These are phyloP conservation scores for Penicillium pancosmium DNA, from an alignment of 495 filamentous ascomycete species.

Conservation along the genomic window DNA sequence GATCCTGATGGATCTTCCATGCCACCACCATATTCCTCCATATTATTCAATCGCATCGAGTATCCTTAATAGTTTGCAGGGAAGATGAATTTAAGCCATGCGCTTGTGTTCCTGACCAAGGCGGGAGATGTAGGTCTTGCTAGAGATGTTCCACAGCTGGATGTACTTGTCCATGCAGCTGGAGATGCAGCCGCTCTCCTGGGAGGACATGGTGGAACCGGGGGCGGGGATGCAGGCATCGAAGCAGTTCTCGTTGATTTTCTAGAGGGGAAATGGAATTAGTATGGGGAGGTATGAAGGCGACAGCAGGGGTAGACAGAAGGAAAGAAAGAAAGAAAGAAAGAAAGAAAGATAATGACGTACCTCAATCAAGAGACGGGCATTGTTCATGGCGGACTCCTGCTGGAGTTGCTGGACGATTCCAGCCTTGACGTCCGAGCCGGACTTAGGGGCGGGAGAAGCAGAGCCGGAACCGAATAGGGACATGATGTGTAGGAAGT, in stretches of 20 bases:
- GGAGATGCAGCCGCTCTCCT: conserved; percentile 77
- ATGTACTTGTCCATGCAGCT: conserved; percentile 99
- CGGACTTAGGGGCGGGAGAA: conserved; percentile 41
- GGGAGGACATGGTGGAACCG: conserved; percentile 69
- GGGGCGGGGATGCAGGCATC: conserved; percentile 88
- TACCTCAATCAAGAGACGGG: conserved; percentile 75
- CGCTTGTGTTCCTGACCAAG: conserved; percentile 65
- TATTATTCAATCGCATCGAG: background rate
- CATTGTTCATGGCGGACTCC: conserved; percentile 75
- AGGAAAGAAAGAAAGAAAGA: background rate
- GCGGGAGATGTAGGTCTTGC: conserved; percentile 69
- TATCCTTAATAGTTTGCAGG: background rate
- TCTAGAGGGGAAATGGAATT: conserved; percentile 52
- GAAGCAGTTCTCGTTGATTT: conserved; percentile 97
- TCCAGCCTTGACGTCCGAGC: conserved; percentile 64
- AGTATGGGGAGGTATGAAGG: background rate
- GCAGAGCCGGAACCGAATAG: conserved; percentile 40
- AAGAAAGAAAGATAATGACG: conserved; percentile 17
- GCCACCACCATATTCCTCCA: background rate
- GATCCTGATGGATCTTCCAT: conserved; percentile 8
- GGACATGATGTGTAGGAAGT: conserved; percentile 35
- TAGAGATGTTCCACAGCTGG: conserved; percentile 85
- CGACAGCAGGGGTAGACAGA: background rate
- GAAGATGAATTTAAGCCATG: conserved; percentile 28
- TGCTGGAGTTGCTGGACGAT: conserved; percentile 75